Percentiles rank a stretch among this genome's conserved stretches.
phyloP scores from a whole-genome alignment of 768 basidiomycete genomes.

The Pulveroboletus sp. region DNA sequence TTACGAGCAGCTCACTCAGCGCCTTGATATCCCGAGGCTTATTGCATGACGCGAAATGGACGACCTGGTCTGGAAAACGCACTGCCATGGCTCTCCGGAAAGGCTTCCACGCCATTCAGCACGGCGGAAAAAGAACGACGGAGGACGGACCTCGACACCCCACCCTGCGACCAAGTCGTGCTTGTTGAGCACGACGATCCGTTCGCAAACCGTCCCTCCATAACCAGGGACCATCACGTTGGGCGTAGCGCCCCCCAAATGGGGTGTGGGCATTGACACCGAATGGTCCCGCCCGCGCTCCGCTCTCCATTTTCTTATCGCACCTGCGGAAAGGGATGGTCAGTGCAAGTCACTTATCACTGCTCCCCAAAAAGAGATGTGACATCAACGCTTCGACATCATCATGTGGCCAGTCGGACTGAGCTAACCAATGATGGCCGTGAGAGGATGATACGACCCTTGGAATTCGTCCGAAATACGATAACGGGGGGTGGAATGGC shows the following conservation, averaged over 20 bases:
- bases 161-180: slow-evolving; percentile 86
- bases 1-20: slow-evolving; percentile 67
- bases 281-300: slow-evolving; percentile 61
- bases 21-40: slow-evolving; percentile 60
- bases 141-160: slow-evolving; percentile 71
- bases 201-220: slow-evolving; percentile 57
- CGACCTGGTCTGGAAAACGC: slow-evolving; percentile 66
- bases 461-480: slow-evolving; percentile 16
- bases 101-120: slow-evolving; percentile 45
- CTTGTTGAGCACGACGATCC: slow-evolving; percentile 90
- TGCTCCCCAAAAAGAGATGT: slow-evolving; percentile 8
- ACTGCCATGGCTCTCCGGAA: slow-evolving; percentile 69
- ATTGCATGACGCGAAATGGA: slow-evolving; percentile 74
- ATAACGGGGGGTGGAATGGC: not conserved
- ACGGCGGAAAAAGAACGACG: not conserved
- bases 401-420: slow-evolving; percentile 7
- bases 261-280: slow-evolving; percentile 27
- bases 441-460: slow-evolving; percentile 17
- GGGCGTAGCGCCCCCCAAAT: too few species aligned
- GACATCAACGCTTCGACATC: slow-evolving; percentile 11
- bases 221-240: slow-evolving; percentile 17
- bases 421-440: slow-evolving; percentile 19
- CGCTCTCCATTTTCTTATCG: slow-evolving; percentile 63
- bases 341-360: slow-evolving; percentile 10
- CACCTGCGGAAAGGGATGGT: slow-evolving; percentile 40